These are phyloP conservation scores for Yamadazyma epiphylla DNA, from an alignment of 1,139 yeast species.

Conservation along the genomic window DNA sequence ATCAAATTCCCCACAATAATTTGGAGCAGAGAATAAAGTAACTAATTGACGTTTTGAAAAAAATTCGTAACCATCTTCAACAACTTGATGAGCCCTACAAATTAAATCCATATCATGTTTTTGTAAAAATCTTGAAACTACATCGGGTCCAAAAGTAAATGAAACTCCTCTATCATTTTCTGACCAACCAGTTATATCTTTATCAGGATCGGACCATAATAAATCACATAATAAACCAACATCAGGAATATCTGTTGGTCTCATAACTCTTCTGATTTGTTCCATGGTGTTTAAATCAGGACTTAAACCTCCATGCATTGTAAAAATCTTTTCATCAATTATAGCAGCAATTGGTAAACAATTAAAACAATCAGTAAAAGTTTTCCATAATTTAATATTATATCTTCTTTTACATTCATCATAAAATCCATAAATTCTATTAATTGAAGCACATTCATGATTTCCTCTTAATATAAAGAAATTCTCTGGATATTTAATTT, in stretches of 20 bases:
- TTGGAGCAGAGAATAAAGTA: conserved; percentile 93
- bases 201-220: conserved; percentile 98
- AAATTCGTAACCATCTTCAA: conserved; percentile 97
- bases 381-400: conserved; percentile 96
- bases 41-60: conserved; percentile 94
- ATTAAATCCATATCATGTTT: conserved; percentile 96
- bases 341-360: conserved; percentile 98
- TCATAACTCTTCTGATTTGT: conserved; percentile 96
- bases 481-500: conserved; percentile 96
- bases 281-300: conserved; percentile 98
- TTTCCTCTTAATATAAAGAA: conserved; percentile 93
- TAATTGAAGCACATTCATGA: conserved; percentile 96
- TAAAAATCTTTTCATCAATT: conserved; percentile 93
- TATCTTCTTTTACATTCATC: conserved; percentile 98
- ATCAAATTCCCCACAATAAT: conserved; percentile 97
- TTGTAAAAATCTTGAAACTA: conserved; percentile 87
- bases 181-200: conserved; percentile 96
- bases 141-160: conserved; percentile 96
- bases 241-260: conserved; percentile 98
- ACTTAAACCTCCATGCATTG: conserved; percentile 98
- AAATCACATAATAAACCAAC: conserved; percentile 93
- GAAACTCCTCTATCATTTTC: conserved; percentile 98
- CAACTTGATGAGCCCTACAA: conserved; percentile 98
- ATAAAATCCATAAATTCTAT: conserved; percentile 94
- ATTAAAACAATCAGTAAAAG: conserved; percentile 96